Percentiles rank a stretch among this genome's conserved stretches.
phyloP scores from a whole-genome alignment of 257 asterid species.

The Haberlea rhodopensis region DNA sequence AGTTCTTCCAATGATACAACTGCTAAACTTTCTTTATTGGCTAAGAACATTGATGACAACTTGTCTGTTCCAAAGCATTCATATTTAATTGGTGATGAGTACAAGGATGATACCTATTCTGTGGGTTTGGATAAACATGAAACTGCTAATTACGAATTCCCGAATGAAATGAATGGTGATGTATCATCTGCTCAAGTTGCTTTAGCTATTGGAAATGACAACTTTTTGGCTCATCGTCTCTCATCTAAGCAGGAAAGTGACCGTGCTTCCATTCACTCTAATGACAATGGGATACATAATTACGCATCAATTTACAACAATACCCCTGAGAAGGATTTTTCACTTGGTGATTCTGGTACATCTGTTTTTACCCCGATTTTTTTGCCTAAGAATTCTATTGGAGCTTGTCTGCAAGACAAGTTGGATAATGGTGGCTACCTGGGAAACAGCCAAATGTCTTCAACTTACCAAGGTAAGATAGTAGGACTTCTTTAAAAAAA shows the following conservation, averaged over 20 bases:
- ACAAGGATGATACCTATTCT: conserved; percentile 36
- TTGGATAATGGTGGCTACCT: conserved; percentile 35
- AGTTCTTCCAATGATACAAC: conserved; percentile 28
- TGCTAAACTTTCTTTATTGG: conserved; percentile 33
- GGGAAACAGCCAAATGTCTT: conserved; percentile 33
- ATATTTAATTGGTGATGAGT: conserved; percentile 35
- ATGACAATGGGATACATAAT: conserved; percentile 32
- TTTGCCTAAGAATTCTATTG: conserved; percentile 38
- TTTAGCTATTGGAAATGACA: conserved; percentile 28
- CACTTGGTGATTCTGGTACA: conserved; percentile 36
- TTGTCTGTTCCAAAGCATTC: conserved; percentile 29
- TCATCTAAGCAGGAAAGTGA: conserved; percentile 36
- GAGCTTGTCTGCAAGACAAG: conserved; percentile 35
- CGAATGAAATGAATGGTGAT: conserved; percentile 39
- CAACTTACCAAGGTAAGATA: conserved; percentile 55
- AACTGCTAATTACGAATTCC: conserved; percentile 31
- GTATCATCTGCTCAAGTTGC: conserved; percentile 41
- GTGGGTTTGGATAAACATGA: conserved; percentile 32
- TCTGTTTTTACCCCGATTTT: conserved; percentile 38
- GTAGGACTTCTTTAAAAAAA: conserved; percentile 15
- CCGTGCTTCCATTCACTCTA: conserved; percentile 32
- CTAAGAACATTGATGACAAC: conserved; percentile 23
- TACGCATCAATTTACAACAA: conserved; percentile 31
- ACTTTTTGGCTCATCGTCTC: conserved; percentile 26
- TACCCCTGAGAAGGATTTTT: conserved; percentile 35